Evolutionary conservation across 805 yeast species (phyloP).

Genomic region (Zygotorulaspora danielsina): DNA sequence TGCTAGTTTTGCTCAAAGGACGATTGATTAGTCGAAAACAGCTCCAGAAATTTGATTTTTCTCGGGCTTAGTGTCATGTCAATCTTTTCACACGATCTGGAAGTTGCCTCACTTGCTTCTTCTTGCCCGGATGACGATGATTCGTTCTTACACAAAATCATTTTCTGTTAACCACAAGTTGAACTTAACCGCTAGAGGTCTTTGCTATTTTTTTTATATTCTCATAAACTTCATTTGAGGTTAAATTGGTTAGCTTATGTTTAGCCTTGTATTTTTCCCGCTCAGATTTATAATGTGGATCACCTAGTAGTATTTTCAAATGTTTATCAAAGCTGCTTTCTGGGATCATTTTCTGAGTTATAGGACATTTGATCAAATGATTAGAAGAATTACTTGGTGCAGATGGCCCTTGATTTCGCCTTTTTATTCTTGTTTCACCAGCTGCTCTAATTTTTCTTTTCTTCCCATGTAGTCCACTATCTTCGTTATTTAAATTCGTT

Average conservation of each 20-base stretch:
- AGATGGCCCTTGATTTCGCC: slow-evolving; percentile 24
- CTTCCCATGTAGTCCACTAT: slow-evolving; percentile 4
- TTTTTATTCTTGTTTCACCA: slow-evolving; percentile 57
- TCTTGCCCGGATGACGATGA: no score
- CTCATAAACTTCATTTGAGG: slow-evolving; percentile 55
- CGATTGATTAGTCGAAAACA: no score
- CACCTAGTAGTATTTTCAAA: slow-evolving; percentile 61
- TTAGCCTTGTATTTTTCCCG: slow-evolving; percentile 54
- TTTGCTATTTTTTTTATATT: slow-evolving; percentile 51
- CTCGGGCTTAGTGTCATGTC: no score
- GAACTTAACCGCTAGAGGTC: no score
- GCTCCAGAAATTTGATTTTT: no score
- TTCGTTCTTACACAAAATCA: no score
- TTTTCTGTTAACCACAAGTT: no score
- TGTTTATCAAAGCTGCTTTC: slow-evolving; percentile 70
- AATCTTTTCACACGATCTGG: no score
- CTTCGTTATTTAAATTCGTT: background rate
- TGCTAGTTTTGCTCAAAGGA: no score
- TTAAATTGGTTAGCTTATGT: slow-evolving; percentile 47
- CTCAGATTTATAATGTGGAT: slow-evolving; percentile 73
- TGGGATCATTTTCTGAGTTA: slow-evolving; percentile 66
- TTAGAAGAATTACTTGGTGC: slow-evolving; percentile 18
- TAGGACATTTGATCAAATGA: slow-evolving; percentile 63
- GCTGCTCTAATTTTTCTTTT: slow-evolving; percentile 61
- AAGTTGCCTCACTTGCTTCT: no score